Percentiles rank a stretch among this genome's conserved stretches.
Evolutionary conservation across 805 yeast species (phyloP).

Genomic region (Ogataea neopini): DNA sequence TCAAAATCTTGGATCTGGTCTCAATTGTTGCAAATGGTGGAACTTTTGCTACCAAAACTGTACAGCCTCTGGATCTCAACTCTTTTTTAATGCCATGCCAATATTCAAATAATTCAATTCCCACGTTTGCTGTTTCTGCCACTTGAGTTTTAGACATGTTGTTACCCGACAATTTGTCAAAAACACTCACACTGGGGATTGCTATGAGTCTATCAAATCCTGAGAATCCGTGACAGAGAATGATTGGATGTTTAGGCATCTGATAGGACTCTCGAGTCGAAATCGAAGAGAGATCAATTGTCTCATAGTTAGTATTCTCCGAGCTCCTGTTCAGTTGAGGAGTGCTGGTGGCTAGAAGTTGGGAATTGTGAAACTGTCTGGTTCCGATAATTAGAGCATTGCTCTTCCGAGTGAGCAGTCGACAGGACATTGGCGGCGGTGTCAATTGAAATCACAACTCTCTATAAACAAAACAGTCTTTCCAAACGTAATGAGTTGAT

Average conservation of each 20-base stretch:
- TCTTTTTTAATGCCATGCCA: constrained; percentile 80
- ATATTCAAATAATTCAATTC: constrained; percentile 57
- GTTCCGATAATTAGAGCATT: no score
- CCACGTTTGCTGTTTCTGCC: constrained; percentile 19
- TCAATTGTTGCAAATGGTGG: constrained; percentile 80
- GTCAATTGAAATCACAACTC: no score
- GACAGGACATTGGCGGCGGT: no score
- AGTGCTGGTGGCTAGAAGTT: no score
- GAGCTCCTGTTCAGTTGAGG: constrained; percentile 16
- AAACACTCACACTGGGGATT: constrained; percentile 23
- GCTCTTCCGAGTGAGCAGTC: no score
- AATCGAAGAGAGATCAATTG: constrained; percentile 36
- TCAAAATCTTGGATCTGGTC: constrained; percentile 61
- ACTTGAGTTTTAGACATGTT: constrained; percentile 3
- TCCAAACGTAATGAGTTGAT: no score
- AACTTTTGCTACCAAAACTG: constrained; percentile 71
- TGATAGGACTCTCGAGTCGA: constrained; percentile 41
- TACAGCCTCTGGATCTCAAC: constrained; percentile 60
- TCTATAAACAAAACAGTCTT: no score
- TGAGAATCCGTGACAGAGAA: constrained; percentile 82
- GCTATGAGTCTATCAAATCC: constrained; percentile 71
- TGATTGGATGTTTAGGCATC: constrained; percentile 71
- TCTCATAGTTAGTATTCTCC: constrained; percentile 18
- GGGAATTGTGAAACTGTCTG: no score
- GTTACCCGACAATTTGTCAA: constrained; percentile 1